Percentiles rank a stretch among this genome's conserved stretches.
These are phyloP conservation scores for Neodidymelliopsis sp. DNA, from an alignment of 2,329 filamentous ascomycete genomes.

Conservation along the genomic window DNA sequence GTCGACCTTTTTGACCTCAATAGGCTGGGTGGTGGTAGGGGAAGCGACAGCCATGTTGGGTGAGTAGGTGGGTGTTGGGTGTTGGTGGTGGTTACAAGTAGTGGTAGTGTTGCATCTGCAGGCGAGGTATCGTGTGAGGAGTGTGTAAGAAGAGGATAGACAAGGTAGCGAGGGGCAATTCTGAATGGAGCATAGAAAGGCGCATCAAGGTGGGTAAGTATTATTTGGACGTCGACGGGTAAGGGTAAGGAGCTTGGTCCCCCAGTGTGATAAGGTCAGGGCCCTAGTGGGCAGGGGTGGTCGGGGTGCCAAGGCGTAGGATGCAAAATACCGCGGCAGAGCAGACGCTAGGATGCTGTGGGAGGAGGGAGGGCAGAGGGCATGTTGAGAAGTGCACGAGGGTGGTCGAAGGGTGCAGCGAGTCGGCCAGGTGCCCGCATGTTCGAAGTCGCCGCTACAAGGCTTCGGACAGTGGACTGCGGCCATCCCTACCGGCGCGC, in stretches of 20 bases:
- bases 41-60: conserved; percentile 44
- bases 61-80: conserved; percentile 21
- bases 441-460: conserved; percentile 43
- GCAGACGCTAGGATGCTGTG: conserved; percentile 42
- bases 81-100: conserved; percentile 14
- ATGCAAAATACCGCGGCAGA: conserved; percentile 45
- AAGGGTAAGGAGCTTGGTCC: conserved; percentile 45
- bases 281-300: conserved; percentile 34
- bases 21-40: conserved; percentile 41
- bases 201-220: conserved; percentile 49
- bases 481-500: conserved; percentile 46
- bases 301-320: conserved; percentile 42
- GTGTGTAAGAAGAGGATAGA: conserved; percentile 44
- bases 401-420: conserved; percentile 40
- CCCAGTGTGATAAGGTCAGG: conserved; percentile 48
- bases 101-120: conserved; percentile 44
- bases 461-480: conserved; percentile 45
- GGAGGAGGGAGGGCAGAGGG: conserved; percentile 39
- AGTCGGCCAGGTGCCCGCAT: conserved; percentile 45
- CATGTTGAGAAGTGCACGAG: conserved; percentile 43
- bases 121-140: conserved; percentile 41
- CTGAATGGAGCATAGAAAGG: conserved; percentile 49
- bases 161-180: conserved; percentile 45
- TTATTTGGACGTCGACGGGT: conserved; percentile 46
- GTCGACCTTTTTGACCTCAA: conserved; percentile 45